Percentiles rank a stretch among this genome's conserved stretches.
Evolutionary conservation across 2,329 filamentous ascomycete genomes (phyloP).

Genomic region (Pyrenophora teres): DNA sequence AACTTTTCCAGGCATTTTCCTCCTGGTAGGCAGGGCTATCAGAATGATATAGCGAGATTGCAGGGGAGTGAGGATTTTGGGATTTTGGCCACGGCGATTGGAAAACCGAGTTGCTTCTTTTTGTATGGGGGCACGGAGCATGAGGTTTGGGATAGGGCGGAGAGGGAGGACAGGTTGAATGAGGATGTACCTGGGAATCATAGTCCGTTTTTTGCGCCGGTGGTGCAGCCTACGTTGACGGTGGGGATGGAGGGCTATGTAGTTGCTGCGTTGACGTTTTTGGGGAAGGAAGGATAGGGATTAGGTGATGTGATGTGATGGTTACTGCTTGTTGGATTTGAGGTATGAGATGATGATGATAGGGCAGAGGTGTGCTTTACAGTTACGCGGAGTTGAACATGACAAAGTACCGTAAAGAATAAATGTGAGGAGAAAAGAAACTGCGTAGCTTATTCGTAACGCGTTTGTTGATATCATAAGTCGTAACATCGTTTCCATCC

Average conservation of each 20-base stretch:
- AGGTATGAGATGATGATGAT: too few species aligned
- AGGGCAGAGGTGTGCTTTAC: too few species aligned
- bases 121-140: slow-evolving; percentile 60
- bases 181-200: slow-evolving; percentile 63
- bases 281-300: slow-evolving; percentile 27
- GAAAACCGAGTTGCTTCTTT: slow-evolving; percentile 60
- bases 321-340: too few species aligned
- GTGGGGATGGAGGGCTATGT: slow-evolving; percentile 58
- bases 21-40: slow-evolving; percentile 33
- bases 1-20: slow-evolving; percentile 56
- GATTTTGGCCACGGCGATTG: slow-evolving; percentile 57
- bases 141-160: slow-evolving; percentile 56
- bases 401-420: too few species aligned
- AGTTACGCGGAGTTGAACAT: too few species aligned
- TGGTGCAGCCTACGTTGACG: slow-evolving; percentile 62
- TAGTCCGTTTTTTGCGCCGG: slow-evolving; percentile 62
- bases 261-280: slow-evolving; percentile 56
- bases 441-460: too few species aligned
- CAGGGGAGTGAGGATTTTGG: slow-evolving; percentile 64
- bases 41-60: slow-evolving; percentile 49
- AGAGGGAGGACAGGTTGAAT: slow-evolving; percentile 52
- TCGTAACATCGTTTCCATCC: too few species aligned
- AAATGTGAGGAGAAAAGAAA: too few species aligned
- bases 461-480: too few species aligned
- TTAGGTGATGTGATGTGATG: too few species aligned